phyloP scores from a whole-genome alignment of 345 rosid genomes.

The Euphorbia pulcherrima region DNA sequence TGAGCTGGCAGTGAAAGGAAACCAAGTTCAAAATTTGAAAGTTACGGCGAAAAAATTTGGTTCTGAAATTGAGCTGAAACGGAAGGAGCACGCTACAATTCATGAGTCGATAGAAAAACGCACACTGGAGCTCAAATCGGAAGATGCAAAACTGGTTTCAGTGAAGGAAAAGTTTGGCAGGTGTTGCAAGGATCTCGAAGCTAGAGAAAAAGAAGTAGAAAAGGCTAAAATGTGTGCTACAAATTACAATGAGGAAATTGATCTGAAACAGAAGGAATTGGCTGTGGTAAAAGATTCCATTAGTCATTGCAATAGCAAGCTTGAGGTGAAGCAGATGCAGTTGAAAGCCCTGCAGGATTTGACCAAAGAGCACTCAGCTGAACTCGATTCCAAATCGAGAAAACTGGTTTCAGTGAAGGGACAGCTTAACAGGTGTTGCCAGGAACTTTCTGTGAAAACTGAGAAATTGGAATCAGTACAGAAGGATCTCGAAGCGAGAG shows the following conservation, averaged over 20 bases:
- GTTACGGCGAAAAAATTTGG: not conserved
- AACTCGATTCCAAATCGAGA: conserved; percentile 4
- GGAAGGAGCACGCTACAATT: not conserved
- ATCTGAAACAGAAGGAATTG: no score
- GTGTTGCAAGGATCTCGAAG: conserved; percentile 19
- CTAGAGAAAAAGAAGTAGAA: not conserved
- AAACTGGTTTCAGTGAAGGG: not conserved
- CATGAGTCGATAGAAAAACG: not conserved
- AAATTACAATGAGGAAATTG: no score
- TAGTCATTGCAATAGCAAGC: not conserved
- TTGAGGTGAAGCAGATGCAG: not conserved
- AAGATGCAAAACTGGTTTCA: not conserved
- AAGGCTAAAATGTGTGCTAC: no score
- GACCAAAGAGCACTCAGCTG: conserved; percentile 1
- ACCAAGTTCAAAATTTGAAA: conserved; percentile 16
- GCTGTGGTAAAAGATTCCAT: no score
- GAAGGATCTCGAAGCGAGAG: conserved; percentile 21
- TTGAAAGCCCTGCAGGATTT: conserved; percentile 1
- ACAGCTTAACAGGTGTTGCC: conserved; percentile 4
- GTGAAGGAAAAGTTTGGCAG: no score
- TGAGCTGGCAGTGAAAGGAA: not conserved
- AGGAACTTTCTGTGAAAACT: not conserved
- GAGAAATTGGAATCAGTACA: not conserved
- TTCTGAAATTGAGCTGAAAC: conserved; percentile 14
- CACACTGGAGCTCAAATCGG: no score